Evolutionary conservation across 2,329 filamentous ascomycete genomes (phyloP), one percentile per base, ranked within the genome.

Genomic region (Botrytis paeoniae): DNA sequence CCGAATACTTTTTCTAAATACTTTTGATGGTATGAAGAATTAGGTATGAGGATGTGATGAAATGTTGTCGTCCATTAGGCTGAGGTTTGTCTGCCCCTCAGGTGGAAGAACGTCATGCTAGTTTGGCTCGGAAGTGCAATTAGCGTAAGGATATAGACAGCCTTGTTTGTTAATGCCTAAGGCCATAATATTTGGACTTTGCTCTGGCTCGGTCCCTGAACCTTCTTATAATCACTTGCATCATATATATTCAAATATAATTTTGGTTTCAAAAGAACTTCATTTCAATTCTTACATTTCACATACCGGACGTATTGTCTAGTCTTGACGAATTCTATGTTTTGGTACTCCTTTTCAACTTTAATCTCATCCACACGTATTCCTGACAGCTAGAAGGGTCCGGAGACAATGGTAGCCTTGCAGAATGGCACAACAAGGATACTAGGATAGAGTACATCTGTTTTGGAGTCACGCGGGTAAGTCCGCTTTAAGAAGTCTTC

Each of bases 381-480:
- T 57, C n/a, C n/a, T 29, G 7, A n/a, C 48, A 54, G 8, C 45
- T 32, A 35, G 45, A 68, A 54, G 45, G 35, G 37, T 68, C 32
- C 29, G 39, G 20, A 68, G 32, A 29, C 12, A 54, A 5, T 68
- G 45, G 64, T 54, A 68, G 64, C 64, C 64, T 68, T 68, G 64
- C 64, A 68, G 45, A 54, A 37, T 20, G 20, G 12, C n/a, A 48
- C 48, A 54, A 39, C 32, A 68, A 29, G 25, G 22, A 25, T 41
- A 39, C 60, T 18, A 57, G 14, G 51, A 57, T 57, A 18, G 6
- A 18, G 51, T 18, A 29, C n/a, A 57, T 18, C 16, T 29, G n/a
- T 57, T 32, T 57, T 8, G n/a, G n/a, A 29, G n/a, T 29, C 7
- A 29, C 51, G 51, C 51, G n/a, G 14, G 14, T 29, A 57, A 57